Base-by-base conservation (phyloP, 768 basidiomycete genomes). In the Dentipellis fragilis region DNA sequence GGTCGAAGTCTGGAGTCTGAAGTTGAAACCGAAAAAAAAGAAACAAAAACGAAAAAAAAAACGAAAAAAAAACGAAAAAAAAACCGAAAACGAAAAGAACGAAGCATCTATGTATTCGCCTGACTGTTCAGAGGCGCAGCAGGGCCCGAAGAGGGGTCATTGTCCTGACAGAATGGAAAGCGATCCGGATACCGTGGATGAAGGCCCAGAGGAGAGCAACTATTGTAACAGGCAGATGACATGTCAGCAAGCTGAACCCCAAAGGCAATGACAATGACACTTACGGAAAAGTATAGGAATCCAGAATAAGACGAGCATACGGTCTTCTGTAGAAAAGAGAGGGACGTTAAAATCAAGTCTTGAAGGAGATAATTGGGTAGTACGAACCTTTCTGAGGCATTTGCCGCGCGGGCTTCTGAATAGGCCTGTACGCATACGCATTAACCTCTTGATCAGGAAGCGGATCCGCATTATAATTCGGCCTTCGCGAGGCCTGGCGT, bases 241-340 rank as follows among this genome's bases (percentile, higher is more conserved):
- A 39, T 19, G 53, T 53, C 2, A 58, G 45, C 10, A 40, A 8
- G 36, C 34, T 6, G 14, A 40, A 61, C 7, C 22, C 4, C n/a
- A 0, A 17, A 42, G 19, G n/a, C n/a, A n/a, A n/a, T n/a, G n/a
- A n/a, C 1, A 22, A 1, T 34, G 45, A 22, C 10, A 81, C 88
- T 73, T 63, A 92, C 89, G 69, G 57, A 91, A 68, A 9, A 93
- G 73, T 64, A 92, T 88, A 16, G 89, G 89, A 62, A 93, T 74
- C 89, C 89, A 93, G 73, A 93, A 93, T 42, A 86, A 65, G 37
- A 89, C 64, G 48, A 93, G 78, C 89, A 93, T 93, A 42, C 82
- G 83, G 66, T 93, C 89, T 69, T 85, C 88, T 90, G 63, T 34
- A 49, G 49, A n/a, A n/a, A 56, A 58, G 39, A 22, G 14, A 46